Conservation (phyloP, 495 filamentous ascomycete genomes). For the Lophiotrema nucula region DNA sequence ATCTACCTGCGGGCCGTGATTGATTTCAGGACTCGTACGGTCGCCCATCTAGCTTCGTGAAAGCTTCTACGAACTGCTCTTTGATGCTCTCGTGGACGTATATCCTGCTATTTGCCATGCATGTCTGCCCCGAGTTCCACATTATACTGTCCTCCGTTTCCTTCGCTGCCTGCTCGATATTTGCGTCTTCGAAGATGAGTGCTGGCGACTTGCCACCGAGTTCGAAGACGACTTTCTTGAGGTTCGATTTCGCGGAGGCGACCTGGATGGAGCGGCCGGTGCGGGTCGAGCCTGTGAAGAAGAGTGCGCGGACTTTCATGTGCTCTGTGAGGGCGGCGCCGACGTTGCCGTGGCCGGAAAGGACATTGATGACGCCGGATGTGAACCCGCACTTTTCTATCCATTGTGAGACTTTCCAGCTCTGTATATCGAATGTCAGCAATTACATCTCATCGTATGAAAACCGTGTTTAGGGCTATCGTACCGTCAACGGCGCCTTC, state of each 20-base stretch:
- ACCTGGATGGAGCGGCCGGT: slow-evolving; percentile 74
- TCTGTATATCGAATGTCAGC: slow-evolving; percentile 50
- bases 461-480: slow-evolving; percentile 62
- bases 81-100: slow-evolving; percentile 66
- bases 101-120: slow-evolving; percentile 76
- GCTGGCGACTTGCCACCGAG: slow-evolving; percentile 75
- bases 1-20: slow-evolving; percentile 75
- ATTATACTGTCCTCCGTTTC: slow-evolving; percentile 85
- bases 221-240: slow-evolving; percentile 84
- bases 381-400: slow-evolving; percentile 68
- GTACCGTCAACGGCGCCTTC: slow-evolving; percentile 76
- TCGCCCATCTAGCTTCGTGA: slow-evolving; percentile 66
- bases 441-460: no score
- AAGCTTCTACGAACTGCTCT: slow-evolving; percentile 56
- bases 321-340: slow-evolving; percentile 66
- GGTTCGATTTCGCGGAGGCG: slow-evolving; percentile 59
- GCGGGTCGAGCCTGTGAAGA: slow-evolving; percentile 74
- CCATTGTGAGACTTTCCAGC: slow-evolving; percentile 62
- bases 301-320: slow-evolving; percentile 69
- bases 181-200: slow-evolving; percentile 66
- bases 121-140: slow-evolving; percentile 76
- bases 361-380: slow-evolving; percentile 74
- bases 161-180: slow-evolving; percentile 67
- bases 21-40: slow-evolving; percentile 63
- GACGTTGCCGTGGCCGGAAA: slow-evolving; percentile 65